These are phyloP conservation scores for Rhodotorula sp. DNA, from an alignment of 1,284 basidiomycete species.

Conservation along the genomic window DNA sequence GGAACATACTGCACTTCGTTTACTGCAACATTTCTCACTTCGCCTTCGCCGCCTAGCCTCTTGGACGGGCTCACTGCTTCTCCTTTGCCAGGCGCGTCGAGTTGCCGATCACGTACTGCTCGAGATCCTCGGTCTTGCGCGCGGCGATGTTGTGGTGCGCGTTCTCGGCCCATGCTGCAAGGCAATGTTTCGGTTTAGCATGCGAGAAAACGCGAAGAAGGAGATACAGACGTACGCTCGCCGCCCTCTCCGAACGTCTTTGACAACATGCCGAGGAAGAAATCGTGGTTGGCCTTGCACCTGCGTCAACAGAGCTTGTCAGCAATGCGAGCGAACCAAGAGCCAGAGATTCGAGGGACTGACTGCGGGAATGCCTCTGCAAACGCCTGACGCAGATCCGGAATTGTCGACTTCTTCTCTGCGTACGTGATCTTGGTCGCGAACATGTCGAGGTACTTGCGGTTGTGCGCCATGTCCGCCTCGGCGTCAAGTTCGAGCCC, in stretches of 20 bases:
- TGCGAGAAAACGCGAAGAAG: not conserved
- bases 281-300: conserved; percentile 1
- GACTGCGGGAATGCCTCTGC: not conserved
- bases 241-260: conserved; percentile 4
- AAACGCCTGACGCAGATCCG: conserved; percentile 1
- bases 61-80: not conserved
- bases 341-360: no score
- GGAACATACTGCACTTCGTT: not conserved
- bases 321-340: not conserved
- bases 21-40: not conserved
- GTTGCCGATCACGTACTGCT: conserved; percentile 1
- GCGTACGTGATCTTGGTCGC: conserved; percentile 19
- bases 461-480: conserved; percentile 14
- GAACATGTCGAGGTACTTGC: conserved; percentile 24
- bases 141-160: not conserved
- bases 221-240: not conserved
- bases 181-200: not conserved
- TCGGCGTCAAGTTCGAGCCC: conserved; percentile 6
- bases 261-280: conserved; percentile 5
- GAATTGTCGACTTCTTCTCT: not conserved
- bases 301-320: no score
- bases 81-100: not conserved
- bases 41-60: not conserved
- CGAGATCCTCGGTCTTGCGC: not conserved
- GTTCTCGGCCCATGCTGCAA: not conserved